Percentiles rank a stretch among this genome's conserved stretches.
Evolutionary conservation across 805 yeast genomes (phyloP).

Genomic region (Candida quercuum): DNA sequence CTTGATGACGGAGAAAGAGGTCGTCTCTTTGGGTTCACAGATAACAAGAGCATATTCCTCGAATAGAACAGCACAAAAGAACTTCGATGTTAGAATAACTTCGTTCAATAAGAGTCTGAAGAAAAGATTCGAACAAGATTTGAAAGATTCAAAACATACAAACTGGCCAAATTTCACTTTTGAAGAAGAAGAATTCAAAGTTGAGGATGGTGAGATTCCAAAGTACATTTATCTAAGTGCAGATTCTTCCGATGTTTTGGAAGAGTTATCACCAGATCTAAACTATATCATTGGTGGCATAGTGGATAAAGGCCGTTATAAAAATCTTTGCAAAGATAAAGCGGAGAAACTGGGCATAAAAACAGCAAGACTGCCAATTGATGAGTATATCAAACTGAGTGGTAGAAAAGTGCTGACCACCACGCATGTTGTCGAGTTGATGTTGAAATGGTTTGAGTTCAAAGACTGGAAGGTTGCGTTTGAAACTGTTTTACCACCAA

Average conservation of each 20-base stretch:
- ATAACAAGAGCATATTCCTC: conserved; percentile 78
- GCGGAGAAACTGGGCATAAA: conserved; percentile 67
- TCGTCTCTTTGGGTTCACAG: conserved; percentile 70
- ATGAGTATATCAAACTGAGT: conserved; percentile 71
- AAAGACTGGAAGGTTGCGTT: conserved; percentile 85
- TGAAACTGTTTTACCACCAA: conserved; percentile 77
- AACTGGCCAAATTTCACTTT: conserved; percentile 68
- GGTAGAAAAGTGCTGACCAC: conserved; percentile 91
- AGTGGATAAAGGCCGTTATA: conserved; percentile 91
- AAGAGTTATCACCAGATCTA: conserved; percentile 56
- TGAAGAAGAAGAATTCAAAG: conserved; percentile 23
- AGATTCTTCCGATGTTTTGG: conserved; percentile 71
- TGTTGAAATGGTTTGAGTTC: conserved; percentile 73
- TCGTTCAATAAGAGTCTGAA: conserved; percentile 63
- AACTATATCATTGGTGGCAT: conserved; percentile 93
- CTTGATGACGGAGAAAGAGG: conserved; percentile 71
- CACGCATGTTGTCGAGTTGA: conserved; percentile 87
- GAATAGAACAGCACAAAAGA: conserved; percentile 54
- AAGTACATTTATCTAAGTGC: conserved; percentile 73
- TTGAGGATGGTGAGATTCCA: conserved; percentile 29
- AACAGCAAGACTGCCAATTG: conserved; percentile 83
- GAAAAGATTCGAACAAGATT: conserved; percentile 59
- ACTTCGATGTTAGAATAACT: conserved; percentile 54
- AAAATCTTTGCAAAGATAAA: conserved; percentile 71
- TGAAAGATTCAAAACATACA: conserved; percentile 47